A percentile compares a stretch with the other conserved stretches of the same genome.
These are phyloP conservation scores for Xylariaceae sp. DNA, from an alignment of 2,329 filamentous ascomycete species.

Conservation along the genomic window DNA sequence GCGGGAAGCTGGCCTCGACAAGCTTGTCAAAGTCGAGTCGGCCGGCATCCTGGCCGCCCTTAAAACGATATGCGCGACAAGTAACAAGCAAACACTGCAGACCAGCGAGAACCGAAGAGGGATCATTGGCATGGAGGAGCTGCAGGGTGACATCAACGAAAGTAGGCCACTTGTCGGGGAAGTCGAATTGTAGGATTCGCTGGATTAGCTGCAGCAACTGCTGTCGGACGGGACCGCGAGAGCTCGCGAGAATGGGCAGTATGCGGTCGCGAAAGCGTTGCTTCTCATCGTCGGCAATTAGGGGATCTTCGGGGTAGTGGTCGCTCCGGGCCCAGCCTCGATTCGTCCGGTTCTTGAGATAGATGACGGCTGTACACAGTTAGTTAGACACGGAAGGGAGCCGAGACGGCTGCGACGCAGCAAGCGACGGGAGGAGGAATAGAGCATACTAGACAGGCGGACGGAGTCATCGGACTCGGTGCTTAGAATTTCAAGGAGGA, in stretches of 20 bases:
- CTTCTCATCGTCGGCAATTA: slow-evolving; percentile 87
- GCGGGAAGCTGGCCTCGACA: slow-evolving; percentile 83
- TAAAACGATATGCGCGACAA: slow-evolving; percentile 93
- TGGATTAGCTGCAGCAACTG: slow-evolving; percentile 93
- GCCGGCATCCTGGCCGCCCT: slow-evolving; percentile 68
- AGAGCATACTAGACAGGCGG: slow-evolving; percentile 74
- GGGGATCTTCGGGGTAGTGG: slow-evolving; percentile 64
- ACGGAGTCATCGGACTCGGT: slow-evolving; percentile 79
- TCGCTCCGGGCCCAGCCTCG: slow-evolving; percentile 81
- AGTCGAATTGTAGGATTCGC: slow-evolving; percentile 94
- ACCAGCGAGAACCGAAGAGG: slow-evolving; percentile 82
- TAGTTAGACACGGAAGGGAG: slow-evolving; percentile 16
- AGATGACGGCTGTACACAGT: slow-evolving; percentile 70
- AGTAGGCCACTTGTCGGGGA: slow-evolving; percentile 86
- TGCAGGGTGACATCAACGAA: slow-evolving; percentile 92
- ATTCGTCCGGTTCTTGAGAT: slow-evolving; percentile 95
- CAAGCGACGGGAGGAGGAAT: slow-evolving; percentile 10
- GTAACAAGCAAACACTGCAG: slow-evolving; percentile 91
- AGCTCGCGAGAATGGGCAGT: slow-evolving; percentile 79
- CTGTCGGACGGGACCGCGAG: slow-evolving; percentile 75
- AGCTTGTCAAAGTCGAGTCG: slow-evolving; percentile 90
- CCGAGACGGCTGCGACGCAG: slow-evolving; percentile 1
- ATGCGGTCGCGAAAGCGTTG: slow-evolving; percentile 78
- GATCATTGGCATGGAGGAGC: slow-evolving; percentile 80
- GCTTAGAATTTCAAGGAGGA: slow-evolving; percentile 84